Evolutionary conservation across 2,329 filamentous ascomycete species (phyloP).

Genomic region (Sporothrix luriei): DNA sequence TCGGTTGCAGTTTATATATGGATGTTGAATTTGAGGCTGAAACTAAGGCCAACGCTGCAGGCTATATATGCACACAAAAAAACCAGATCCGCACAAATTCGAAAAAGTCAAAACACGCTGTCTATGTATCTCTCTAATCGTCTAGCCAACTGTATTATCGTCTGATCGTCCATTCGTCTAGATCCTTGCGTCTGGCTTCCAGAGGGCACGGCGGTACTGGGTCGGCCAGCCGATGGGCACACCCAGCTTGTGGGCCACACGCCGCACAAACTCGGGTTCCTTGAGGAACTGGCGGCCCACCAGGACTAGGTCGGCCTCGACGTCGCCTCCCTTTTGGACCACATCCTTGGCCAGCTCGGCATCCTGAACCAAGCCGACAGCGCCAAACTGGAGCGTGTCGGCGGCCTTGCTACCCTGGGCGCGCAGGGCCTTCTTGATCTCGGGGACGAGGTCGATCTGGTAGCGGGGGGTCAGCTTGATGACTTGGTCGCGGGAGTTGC

Average conservation of each 20-base stretch:
- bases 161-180: conserved; percentile 17
- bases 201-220: conserved; percentile 57
- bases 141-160: background rate
- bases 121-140: background rate
- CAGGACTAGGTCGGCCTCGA: conserved; percentile 69
- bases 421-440: conserved; percentile 67
- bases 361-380: conserved; percentile 73
- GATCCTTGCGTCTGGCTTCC: conserved; percentile 30
- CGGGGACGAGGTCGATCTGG: conserved; percentile 72
- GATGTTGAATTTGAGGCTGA: background rate
- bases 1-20: background rate
- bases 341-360: conserved; percentile 66
- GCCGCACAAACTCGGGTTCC: conserved; percentile 77
- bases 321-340: conserved; percentile 52
- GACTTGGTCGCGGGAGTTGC: conserved; percentile 65
- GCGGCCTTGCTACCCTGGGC: conserved; percentile 51
- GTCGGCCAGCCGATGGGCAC: conserved; percentile 72
- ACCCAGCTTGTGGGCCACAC: conserved; percentile 70
- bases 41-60: conserved; percentile 7
- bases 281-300: conserved; percentile 77
- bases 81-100: background rate
- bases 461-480: conserved; percentile 66
- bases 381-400: conserved; percentile 63
- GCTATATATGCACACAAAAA: background rate
- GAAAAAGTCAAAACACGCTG: background rate